Base-by-base conservation (phyloP, 2,329 filamentous ascomycete genomes). In the Magnaporthiopsis poae region DNA sequence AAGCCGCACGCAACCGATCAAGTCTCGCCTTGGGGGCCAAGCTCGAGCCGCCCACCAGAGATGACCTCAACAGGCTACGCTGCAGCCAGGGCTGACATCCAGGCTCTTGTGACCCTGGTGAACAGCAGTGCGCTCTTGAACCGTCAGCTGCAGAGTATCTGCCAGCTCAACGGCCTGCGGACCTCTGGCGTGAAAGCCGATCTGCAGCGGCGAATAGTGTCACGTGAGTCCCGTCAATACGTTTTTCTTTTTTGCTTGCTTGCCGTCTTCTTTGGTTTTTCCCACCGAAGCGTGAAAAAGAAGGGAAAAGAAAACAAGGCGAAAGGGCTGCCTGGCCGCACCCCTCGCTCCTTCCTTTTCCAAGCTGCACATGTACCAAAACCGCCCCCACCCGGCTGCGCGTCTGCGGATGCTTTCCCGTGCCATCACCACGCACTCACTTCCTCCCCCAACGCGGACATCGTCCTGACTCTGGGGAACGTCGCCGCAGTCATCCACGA, bases 181-280 rank as follows among this genome's bases (percentile, higher is more conserved):
- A 89, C 91, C 68, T 90, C 89, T 35, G 95, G 95, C 27, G 89
- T 95, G 73, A 99, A 99, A 81, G 86, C 87, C 46, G 85, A 90
- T 60, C 80, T 98, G 68, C 92, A 96, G 77, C 80, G 80, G 67
- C 88, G 94, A 72, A 90, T 97, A 68, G 86, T 89, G 69, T 81
- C 86, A 68, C 85, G 95, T 98, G 82, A 78, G 90, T 86, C 46
- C 21, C 46, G 46, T 56, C 11, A 21, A 25, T 11, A 25, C n/a
- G 7, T 21, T 25, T 56, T 18, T 56, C n/a, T 56, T 36, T 36
- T 25, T 56, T 56, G 8, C 46, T 25, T 25, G 7, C 21, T 66
- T 65, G 69, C 25, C n/a, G 33, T 60, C 13, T 36, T 7, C 15
- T 4, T 29, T 11, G 60, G 60, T 5, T 56, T 52, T 5, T 18